These are phyloP conservation scores for Gossypium turneri DNA, from an alignment of 345 rosid species.

Conservation along the genomic window DNA sequence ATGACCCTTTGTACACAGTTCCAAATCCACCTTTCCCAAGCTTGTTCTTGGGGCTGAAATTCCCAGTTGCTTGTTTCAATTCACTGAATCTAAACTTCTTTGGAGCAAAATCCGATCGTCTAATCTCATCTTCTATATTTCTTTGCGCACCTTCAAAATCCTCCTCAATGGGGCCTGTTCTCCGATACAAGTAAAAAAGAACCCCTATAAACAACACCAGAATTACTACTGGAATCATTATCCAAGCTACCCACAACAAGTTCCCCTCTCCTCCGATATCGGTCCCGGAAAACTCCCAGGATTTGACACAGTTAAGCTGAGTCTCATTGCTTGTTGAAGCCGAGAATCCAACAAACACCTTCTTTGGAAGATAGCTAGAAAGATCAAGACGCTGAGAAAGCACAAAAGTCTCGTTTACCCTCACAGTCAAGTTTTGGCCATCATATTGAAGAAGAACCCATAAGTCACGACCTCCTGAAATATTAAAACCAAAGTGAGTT, in stretches of 20 bases:
- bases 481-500: slow-evolving; percentile 18
- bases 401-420: slow-evolving; percentile 22
- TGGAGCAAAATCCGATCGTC: not conserved
- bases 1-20: not conserved
- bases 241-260: slow-evolving; percentile 28
- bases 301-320: slow-evolving; percentile 44
- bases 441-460: slow-evolving; percentile 37
- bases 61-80: not conserved
- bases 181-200: slow-evolving; percentile 21
- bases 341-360: slow-evolving; percentile 58
- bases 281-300: slow-evolving; percentile 49
- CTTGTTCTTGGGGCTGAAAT: not conserved
- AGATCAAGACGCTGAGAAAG: slow-evolving; percentile 44
- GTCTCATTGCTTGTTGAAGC: slow-evolving; percentile 48
- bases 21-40: not conserved
- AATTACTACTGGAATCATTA: slow-evolving; percentile 19
- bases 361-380: slow-evolving; percentile 39
- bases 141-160: not conserved
- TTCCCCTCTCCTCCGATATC: slow-evolving; percentile 22
- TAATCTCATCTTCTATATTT: not conserved
- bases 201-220: slow-evolving; percentile 11
- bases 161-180: slow-evolving; percentile 16
- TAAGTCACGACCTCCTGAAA: slow-evolving; percentile 19
- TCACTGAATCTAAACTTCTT: not conserved
- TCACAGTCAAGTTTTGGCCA: slow-evolving; percentile 37